Evolutionary conservation across 2,329 filamentous ascomycete genomes (phyloP), one percentile per base, ranked within the genome.

Genomic region (Fusarium irregulare): DNA sequence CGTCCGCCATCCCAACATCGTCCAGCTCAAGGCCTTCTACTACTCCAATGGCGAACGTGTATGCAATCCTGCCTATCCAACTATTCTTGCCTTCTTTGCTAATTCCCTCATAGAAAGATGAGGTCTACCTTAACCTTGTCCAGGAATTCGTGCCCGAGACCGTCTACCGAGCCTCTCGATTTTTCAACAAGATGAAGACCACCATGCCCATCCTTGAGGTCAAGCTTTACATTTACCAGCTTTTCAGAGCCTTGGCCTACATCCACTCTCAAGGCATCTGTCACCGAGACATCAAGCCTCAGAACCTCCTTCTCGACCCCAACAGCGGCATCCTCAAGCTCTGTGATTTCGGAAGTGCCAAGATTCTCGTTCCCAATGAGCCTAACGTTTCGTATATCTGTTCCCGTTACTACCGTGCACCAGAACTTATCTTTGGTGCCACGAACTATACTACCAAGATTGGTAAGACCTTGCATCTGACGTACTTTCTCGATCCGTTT

Each of bases 381-480:
- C 96, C 96, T 57, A 99, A 99, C 76, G 96, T 99, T 56, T 99
- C 96, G 55, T 99, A 99, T 87, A 99, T 99, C 78, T 99, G 96
- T 86, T 99, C 96, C 66, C 91, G 96, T 77, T 99, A 99, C 86
- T 99, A 99, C 86, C 92, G 96, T 78, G 96, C 96, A 51, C 96
- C 96, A 3, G 96, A 99, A 82, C 87, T 99, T 80, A 99, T 99
- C 78, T 99, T 99, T 78, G 96, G 96, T 74, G 96, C 96, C 41
- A 99, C 96, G 55, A 99, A 99, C 85, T 99, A 99, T 85, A 98
- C 96, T 61, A 98, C 96, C 75, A 99, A 99, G 86, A 99, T 99
- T 81, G 96, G 96, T 99, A 89, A 82, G 91, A 79, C 64, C 64
- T 6, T 34, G 16, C 51, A 27, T 30, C 12, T 21, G 13, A 20